These are phyloP conservation scores for Guillardia theta DNA, from an alignment of 78 protist genomes.

Conservation along the genomic window DNA sequence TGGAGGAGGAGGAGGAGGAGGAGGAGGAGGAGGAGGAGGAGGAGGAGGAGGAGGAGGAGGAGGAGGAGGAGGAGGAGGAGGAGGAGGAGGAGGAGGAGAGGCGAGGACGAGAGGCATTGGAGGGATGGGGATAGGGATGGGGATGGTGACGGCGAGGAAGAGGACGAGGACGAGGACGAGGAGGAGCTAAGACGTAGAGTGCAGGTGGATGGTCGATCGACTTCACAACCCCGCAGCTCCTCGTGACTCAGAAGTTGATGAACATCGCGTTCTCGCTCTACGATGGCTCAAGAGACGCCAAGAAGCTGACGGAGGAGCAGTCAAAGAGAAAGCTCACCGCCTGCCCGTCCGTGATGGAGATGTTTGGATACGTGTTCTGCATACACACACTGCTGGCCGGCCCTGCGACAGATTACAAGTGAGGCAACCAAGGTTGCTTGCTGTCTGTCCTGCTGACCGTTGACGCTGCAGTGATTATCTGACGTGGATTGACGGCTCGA, in stretches of 20 bases:
- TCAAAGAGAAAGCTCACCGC: neutral
- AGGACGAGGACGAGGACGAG: neutral
- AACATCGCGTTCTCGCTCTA: neutral
- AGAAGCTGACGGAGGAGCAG: neutral
- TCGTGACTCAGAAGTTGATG: slow-evolving; percentile 10
- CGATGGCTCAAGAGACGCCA: neutral
- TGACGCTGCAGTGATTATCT: neutral
- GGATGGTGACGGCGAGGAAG: neutral
- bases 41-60: neutral
- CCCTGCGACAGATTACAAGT: neutral
- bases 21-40: neutral
- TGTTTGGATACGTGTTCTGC: neutral
- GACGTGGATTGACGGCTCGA: neutral
- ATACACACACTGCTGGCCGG: slow-evolving; percentile 10
- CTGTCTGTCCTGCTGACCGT: neutral
- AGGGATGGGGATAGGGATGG: neutral
- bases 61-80: neutral
- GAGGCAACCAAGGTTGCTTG: neutral
- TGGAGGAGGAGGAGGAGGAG: neutral
- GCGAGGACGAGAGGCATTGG: neutral
- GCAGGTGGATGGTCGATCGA: neutral
- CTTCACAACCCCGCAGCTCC: slow-evolving; percentile 19
- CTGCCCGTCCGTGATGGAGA: neutral
- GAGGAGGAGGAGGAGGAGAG: neutral
- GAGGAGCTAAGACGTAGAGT: neutral